These are phyloP conservation scores for Aspergillus costaricaensis DNA, from an alignment of 2,329 filamentous ascomycete species.

Conservation along the genomic window DNA sequence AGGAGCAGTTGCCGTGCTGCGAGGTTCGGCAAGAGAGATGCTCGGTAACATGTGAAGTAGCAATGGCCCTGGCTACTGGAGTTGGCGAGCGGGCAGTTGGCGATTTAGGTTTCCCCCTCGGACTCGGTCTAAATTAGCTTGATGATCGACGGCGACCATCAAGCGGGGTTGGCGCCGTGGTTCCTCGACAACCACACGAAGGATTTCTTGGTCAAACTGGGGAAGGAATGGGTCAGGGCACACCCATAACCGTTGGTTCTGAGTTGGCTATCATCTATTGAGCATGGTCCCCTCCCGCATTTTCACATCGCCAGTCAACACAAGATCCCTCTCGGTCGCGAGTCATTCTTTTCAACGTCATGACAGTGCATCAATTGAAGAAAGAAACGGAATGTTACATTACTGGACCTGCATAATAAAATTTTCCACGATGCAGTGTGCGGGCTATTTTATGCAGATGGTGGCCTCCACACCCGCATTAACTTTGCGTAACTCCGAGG, in stretches of 20 bases:
- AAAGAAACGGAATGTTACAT: too few relatives aligned
- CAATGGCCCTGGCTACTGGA: not conserved
- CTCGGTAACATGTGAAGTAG: conserved; percentile 24
- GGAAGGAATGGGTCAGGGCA: not conserved
- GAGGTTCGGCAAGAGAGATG: not conserved
- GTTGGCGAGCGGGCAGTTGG: not conserved
- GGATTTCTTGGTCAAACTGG: conserved; percentile 14
- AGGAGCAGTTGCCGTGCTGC: not conserved
- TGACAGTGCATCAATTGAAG: not conserved
- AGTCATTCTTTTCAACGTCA: not conserved
- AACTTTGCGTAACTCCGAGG: not conserved
- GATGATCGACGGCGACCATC: conserved; percentile 16
- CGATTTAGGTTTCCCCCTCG: not conserved
- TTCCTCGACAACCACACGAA: conserved; percentile 15
- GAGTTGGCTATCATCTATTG: not conserved
- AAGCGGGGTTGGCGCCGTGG: conserved; percentile 17
- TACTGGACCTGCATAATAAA: not conserved
- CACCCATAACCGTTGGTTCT: not conserved
- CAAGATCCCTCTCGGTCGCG: not conserved
- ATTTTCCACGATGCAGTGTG: not conserved
- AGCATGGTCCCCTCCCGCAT: not conserved
- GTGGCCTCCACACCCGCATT: not conserved
- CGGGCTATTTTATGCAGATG: not conserved
- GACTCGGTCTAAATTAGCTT: conserved; percentile 8
- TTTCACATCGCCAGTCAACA: not conserved